Percentiles rank a stretch among this genome's conserved stretches.
phyloP scores from a whole-genome alignment of 2,329 filamentous ascomycete genomes.

The Xylariaceae sp. region DNA sequence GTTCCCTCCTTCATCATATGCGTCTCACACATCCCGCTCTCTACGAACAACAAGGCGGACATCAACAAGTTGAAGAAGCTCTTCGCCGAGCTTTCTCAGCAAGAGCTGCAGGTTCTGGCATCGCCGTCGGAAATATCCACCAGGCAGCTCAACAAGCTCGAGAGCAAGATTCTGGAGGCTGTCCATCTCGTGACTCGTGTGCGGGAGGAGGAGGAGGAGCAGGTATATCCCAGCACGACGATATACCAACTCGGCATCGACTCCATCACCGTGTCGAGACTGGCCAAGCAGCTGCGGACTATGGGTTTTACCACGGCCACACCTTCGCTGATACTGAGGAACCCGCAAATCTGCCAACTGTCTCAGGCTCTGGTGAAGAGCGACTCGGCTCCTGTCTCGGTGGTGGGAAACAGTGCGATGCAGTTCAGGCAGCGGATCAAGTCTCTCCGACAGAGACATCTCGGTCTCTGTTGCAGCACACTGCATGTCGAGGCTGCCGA shows the following conservation, averaged over 20 bases:
- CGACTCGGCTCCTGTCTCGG: slow-evolving; percentile 4
- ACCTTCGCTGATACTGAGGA: slow-evolving; percentile 62
- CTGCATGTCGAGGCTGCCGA: slow-evolving; percentile 46
- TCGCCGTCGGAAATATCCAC: slow-evolving; percentile 22
- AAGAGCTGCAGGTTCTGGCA: slow-evolving; percentile 56
- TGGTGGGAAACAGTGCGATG: slow-evolving; percentile 29
- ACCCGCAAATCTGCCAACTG: slow-evolving; percentile 47
- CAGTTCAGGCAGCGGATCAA: slow-evolving; percentile 56
- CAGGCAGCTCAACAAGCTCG: slow-evolving; percentile 31
- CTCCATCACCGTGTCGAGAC: slow-evolving; percentile 73
- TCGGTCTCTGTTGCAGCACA: slow-evolving; percentile 43
- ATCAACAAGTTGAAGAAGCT: slow-evolving; percentile 61
- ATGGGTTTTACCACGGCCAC: slow-evolving; percentile 56
- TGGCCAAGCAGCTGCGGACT: slow-evolving; percentile 59
- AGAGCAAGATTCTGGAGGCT: slow-evolving; percentile 45
- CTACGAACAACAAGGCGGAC: slow-evolving; percentile 86
- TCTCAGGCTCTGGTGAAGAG: slow-evolving; percentile 31
- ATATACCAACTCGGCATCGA: slow-evolving; percentile 85
- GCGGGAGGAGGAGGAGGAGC: slow-evolving; percentile 38
- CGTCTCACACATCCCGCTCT: slow-evolving; percentile 68
- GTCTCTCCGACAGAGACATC: slow-evolving; percentile 59
- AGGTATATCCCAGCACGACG: slow-evolving; percentile 57
- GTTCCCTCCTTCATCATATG: slow-evolving; percentile 78
- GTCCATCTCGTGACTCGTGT: slow-evolving; percentile 50
- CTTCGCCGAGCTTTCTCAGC: slow-evolving; percentile 56